Base-by-base conservation (phyloP, 495 filamentous ascomycete genomes). In the Xylaria venustula region DNA sequence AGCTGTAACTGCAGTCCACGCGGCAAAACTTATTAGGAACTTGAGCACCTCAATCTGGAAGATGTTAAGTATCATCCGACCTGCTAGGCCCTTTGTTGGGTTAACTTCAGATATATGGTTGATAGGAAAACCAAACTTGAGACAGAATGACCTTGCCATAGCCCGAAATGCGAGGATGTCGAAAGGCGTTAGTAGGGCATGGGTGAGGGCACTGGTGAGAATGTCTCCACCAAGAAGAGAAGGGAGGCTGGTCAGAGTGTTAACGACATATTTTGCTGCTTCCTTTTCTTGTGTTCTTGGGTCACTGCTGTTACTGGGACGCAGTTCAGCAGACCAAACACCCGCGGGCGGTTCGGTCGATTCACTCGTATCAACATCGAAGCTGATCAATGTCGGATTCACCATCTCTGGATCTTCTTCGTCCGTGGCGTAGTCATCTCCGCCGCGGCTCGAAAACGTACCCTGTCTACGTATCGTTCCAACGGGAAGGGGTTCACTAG, bases 251-350 rank as follows among this genome's bases (percentile, higher is more conserved):
- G 71, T 74, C 17, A 79, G 72, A 1, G 66, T 58, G 45, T 68
- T 77, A 20, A 77, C 73, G 4, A 73, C 63, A 65, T 78, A 79
- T 19, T 53, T 36, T 1, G 75, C 74, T 11, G 62, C 61, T 28
- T 68, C 62, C 30, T 65, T 64, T 8, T 59, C 44, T 19, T 67
- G 62, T 20, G 57, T 54, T 11, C 65, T 65, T 45, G 62, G 30
- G 64, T 59, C 65, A 4, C 73, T 71, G 7, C 61, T 49, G 52
- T 70, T 58, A 52, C 74, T 81, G n/a, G 78, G 78, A 8, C 81
- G 74, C 14, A 85, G 71, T 56, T 85, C 82, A 37, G 82, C 82
- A n/a, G 81, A 80, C 82, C 82, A 85, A 3, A 77, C 64, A n/a
- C 78, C 80, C 1, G 67, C 63, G 3, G 76, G 74, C 11, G 70